phyloP scores from a whole-genome alignment of 2,329 filamentous ascomycete species.

The Pyricularia pennisetigena region DNA sequence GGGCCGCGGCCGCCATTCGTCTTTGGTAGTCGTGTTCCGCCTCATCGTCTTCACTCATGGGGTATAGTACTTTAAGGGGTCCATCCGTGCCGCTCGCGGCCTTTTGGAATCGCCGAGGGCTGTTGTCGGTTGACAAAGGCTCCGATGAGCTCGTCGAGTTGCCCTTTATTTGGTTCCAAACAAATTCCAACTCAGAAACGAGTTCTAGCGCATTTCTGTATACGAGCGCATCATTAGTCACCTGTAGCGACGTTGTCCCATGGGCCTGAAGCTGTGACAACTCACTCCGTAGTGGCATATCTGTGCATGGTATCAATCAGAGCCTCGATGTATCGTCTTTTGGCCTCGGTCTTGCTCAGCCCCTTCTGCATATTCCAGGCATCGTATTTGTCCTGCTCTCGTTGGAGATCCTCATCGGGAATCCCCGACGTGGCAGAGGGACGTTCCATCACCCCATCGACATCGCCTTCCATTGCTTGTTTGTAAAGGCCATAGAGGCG shows the following conservation, averaged over 20 bases:
- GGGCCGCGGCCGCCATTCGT: slow-evolving; percentile 30
- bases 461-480: slow-evolving; percentile 97
- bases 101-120: slow-evolving; percentile 34
- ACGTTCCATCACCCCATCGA: slow-evolving; percentile 85
- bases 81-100: slow-evolving; percentile 38
- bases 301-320: slow-evolving; percentile 95
- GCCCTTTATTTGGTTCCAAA: slow-evolving; percentile 96
- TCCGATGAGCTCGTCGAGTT: slow-evolving; percentile 60
- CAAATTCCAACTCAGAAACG: slow-evolving; percentile 92
- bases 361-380: slow-evolving; percentile 87
- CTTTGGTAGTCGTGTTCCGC: slow-evolving; percentile 45
- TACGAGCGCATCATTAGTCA: not conserved
- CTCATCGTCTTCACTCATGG: slow-evolving; percentile 77
- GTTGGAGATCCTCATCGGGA: slow-evolving; percentile 41
- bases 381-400: slow-evolving; percentile 71
- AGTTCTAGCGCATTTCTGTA: slow-evolving; percentile 73
- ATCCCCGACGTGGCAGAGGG: slow-evolving; percentile 45
- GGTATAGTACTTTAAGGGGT: slow-evolving; percentile 64
- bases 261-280: slow-evolving; percentile 9
- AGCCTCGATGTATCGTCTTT: slow-evolving; percentile 85
- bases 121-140: slow-evolving; percentile 30
- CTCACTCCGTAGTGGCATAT: slow-evolving; percentile 78
- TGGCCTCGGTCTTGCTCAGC: slow-evolving; percentile 80
- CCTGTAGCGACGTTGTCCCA: not conserved
- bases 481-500: slow-evolving; percentile 98